phyloP scores from a whole-genome alignment of 176 grass and related monocot species.

The sorghum (Sorghum bicolor) region Sorghum_bicolor_NCBIv3 NC_012873.2:1583501-1584000 shows the following conservation, averaged over 20 bases:
- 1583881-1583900: neutral
- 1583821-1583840: neutral
- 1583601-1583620: neutral
- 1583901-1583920: neutral
- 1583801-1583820: neutral
- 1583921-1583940: constrained; percentile 26
- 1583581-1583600: neutral
- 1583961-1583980: constrained; percentile 89
- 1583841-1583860: constrained; percentile 13
- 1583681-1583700: neutral
- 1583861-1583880: constrained; percentile 36
- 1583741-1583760: neutral
- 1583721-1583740: neutral
- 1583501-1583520: no score
- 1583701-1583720: constrained; percentile 1
- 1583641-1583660: neutral
- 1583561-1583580: no score
- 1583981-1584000: constrained; percentile 53
- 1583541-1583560: no score
- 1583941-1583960: constrained; percentile 72
- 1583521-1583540: no score
- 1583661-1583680: neutral
- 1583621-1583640: neutral
- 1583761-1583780: neutral
- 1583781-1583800: no score